phyloP scores from a whole-genome alignment of 306 rosid species.

The Prunus padus region DNA sequence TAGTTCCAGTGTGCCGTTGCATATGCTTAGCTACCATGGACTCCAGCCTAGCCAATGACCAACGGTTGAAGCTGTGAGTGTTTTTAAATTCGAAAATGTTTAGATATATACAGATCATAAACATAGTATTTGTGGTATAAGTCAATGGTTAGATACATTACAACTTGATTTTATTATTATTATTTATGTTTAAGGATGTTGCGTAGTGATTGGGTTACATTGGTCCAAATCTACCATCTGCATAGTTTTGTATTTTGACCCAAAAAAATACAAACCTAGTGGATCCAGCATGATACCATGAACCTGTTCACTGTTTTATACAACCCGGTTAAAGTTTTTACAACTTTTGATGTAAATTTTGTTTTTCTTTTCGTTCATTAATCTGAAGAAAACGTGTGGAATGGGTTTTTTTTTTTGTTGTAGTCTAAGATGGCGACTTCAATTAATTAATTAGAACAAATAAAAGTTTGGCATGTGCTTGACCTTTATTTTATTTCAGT shows the following conservation, averaged over 20 bases:
- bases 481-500: background rate
- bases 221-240: background rate
- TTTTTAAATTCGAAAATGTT: background rate
- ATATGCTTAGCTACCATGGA: slow-evolving; percentile 12
- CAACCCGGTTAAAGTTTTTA: background rate
- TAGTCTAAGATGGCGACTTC: background rate
- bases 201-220: background rate
- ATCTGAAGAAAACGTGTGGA: background rate
- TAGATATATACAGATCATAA: background rate
- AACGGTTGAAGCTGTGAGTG: background rate
- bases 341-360: background rate
- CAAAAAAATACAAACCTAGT: background rate
- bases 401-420: background rate
- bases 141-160: background rate
- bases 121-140: background rate
- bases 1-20: background rate
- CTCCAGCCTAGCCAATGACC: slow-evolving; percentile 23
- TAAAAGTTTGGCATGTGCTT: background rate
- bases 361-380: background rate
- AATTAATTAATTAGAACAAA: background rate
- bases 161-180: too few species aligned
- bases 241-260: too few species aligned
- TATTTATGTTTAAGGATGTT: background rate
- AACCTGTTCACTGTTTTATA: background rate
- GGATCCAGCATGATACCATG: background rate